Base-by-base conservation (phyloP, 2,329 filamentous ascomycete genomes). In the Colletotrichum sp. region DNA sequence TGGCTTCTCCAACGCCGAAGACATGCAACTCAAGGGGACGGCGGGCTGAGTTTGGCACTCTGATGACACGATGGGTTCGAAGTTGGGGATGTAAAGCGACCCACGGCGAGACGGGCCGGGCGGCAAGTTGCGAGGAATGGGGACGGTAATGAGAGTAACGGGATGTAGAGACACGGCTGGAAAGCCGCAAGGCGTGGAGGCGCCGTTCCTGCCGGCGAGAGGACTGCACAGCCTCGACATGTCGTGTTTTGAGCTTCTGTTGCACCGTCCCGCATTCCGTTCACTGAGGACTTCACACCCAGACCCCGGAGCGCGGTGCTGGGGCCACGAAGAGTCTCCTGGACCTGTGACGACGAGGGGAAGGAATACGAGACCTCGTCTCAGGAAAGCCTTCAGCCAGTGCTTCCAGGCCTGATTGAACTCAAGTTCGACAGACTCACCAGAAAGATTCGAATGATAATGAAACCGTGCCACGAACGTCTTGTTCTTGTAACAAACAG, bases 181-280 rank as follows among this genome's bases (percentile, higher is more conserved):
- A 28, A 62, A 30, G 12, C 28, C 32, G n/a, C 65, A 44, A 69
- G 55, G 28, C 65, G 21, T 55, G 57, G 10, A 49, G 21, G 21
- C 30, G n/a, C 36, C 8, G n/a, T 63, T 63, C 26, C 26, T 55
- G 67, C 49, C 28, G 24, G 52, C 28, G 63, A 26, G 68, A 60
- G 15, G 18, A 55, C 64, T 76, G 64, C 70, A 76, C 70, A 76
- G 73, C 73, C 71, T 49, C 28, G 39, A 49, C 36, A 36, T 68
- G 57, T 36, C 32, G 73, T 65, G 70, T 73, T 52, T 52, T 52
- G 70, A 60, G 70, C 69, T 52, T 59, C 57, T 30, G 63, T 64
- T 72, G 39, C 63, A 59, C 55, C 13, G 44, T 65, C 69, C 62
- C 63, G 34, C 73, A 73, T 76, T 69, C 68, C 49, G 28, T 64